These are phyloP conservation scores for Penicillium verhagenii DNA, from an alignment of 495 filamentous ascomycete species.

Conservation along the genomic window DNA sequence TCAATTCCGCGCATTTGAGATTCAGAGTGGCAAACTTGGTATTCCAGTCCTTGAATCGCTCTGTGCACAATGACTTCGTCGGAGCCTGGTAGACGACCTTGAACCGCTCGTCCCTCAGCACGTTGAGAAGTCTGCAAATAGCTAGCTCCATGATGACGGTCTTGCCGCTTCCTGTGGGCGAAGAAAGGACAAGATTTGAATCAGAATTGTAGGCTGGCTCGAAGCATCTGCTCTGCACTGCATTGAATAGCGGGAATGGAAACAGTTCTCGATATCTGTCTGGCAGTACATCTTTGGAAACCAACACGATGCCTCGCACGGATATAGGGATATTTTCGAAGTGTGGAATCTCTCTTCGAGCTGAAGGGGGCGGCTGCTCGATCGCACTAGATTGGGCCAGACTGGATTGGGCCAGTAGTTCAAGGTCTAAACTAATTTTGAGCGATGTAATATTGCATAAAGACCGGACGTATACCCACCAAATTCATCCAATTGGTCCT, in stretches of 20 bases:
- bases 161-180: constrained; percentile 93
- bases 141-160: constrained; percentile 89
- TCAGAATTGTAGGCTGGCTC: constrained; percentile 64
- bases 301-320: constrained; percentile 68
- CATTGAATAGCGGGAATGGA: constrained; percentile 81
- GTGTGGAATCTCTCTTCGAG: neutral
- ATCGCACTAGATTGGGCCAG: constrained; percentile 19
- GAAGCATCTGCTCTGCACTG: constrained; percentile 89
- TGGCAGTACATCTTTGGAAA: constrained; percentile 71
- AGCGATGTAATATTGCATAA: neutral
- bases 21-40: constrained; percentile 75
- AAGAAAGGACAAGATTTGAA: constrained; percentile 84
- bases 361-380: neutral
- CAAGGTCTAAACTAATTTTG: constrained; percentile 31
- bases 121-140: constrained; percentile 74
- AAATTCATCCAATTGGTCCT: constrained; percentile 47
- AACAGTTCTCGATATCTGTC: constrained; percentile 78
- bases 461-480: constrained; percentile 35
- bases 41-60: constrained; percentile 81
- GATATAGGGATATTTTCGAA: constrained; percentile 34
- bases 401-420: constrained; percentile 31
- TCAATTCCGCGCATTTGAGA: constrained; percentile 79
- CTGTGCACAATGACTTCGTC: constrained; percentile 88
- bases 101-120: constrained; percentile 63
- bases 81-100: constrained; percentile 97